Evolutionary conservation across 176 grass and related monocot species (phyloP), one percentile per base, ranked within the genome.

Genomic region (Sorghum bicolor): DNA sequence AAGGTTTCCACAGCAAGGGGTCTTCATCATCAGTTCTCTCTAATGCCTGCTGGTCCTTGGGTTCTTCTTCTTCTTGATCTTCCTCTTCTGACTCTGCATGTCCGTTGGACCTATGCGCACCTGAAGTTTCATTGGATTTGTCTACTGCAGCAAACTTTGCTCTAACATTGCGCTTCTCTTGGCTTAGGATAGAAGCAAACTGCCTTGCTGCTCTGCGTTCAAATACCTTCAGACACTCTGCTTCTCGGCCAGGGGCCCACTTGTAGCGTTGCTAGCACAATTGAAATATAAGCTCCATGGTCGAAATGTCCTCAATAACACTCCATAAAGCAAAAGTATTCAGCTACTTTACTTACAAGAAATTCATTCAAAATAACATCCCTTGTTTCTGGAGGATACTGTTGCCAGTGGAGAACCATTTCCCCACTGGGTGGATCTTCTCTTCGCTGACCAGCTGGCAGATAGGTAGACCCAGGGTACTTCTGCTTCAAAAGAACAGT

Each of bases 401-500:
- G 77, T 62, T 74, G 77, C 77, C 77, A 86, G 43, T 65, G 84
- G 44, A 74, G 58, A 74, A 86, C 69, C 44, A 74, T 43, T 86
- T 86, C 77, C 65, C 57, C 84, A 32, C 74, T 40, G 16, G 77
- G 67, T 75, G 58, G 69, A 80, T 52, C 57, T 41, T 86, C 77
- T 52, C 58, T 72, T 6, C 30, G 77, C 69, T 86, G 58, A 86
- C 32, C 8, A 67, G 33, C 32, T 20, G 69, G 58, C 33, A 75
- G 24, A 80, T 80, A 86, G 68, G 84, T 86, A 52, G 84, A 86
- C 33, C 84, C 84, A 74, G 84, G 84, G 58, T 86, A 74, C 43
- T 67, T 80, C 84, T 86, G 84, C 77, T 80, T 86, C 69, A 86
- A 40, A 74, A 80, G 77, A 80, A 80, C 9, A 14, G 84, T 86